phyloP scores from a whole-genome alignment of 495 filamentous ascomycete species.

The Neurospora sp. region DNA sequence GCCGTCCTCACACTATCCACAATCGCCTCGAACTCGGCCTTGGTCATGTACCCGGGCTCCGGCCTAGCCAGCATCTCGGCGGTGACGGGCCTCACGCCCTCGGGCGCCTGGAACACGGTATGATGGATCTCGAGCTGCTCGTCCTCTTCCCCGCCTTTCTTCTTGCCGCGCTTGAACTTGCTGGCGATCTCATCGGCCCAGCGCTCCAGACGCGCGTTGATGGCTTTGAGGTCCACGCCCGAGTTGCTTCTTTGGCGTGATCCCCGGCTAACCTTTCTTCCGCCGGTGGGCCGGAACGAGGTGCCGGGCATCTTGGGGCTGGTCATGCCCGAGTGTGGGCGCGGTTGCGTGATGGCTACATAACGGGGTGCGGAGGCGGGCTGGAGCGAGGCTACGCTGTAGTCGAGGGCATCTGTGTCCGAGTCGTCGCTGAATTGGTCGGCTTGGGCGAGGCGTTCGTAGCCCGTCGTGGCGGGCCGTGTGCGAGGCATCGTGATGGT shows the following conservation, averaged over 20 bases:
- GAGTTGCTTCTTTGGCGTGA: slow-evolving; percentile 55
- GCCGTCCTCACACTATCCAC: slow-evolving; percentile 84
- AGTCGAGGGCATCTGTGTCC: slow-evolving; percentile 49
- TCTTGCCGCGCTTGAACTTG: slow-evolving; percentile 85
- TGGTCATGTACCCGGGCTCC: slow-evolving; percentile 49
- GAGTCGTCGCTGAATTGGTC: slow-evolving; percentile 77
- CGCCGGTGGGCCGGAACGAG: slow-evolving; percentile 31
- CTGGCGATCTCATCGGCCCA: slow-evolving; percentile 98
- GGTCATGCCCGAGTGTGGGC: slow-evolving; percentile 50
- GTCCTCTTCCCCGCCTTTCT: slow-evolving; percentile 58
- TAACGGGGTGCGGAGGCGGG: slow-evolving; percentile 58
- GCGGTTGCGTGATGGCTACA: slow-evolving; percentile 52
- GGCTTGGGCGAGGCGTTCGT: slow-evolving; percentile 84
- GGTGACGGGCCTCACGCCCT: slow-evolving; percentile 67
- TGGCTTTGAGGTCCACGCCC: slow-evolving; percentile 95
- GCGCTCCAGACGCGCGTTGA: slow-evolving; percentile 89
- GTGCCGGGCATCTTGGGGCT: slow-evolving; percentile 28
- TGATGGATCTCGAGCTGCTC: slow-evolving; percentile 92
- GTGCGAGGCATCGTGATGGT: slow-evolving; percentile 25
- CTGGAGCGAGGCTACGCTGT: slow-evolving; percentile 45
- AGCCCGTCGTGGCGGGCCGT: slow-evolving; percentile 74
- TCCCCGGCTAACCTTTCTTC: slow-evolving; percentile 16
- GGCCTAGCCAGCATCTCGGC: slow-evolving; percentile 59
- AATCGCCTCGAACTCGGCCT: slow-evolving; percentile 72
- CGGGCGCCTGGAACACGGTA: slow-evolving; percentile 88